Evolutionary conservation across 805 yeast genomes (phyloP).

Genomic region (Starmerella bombi): DNA sequence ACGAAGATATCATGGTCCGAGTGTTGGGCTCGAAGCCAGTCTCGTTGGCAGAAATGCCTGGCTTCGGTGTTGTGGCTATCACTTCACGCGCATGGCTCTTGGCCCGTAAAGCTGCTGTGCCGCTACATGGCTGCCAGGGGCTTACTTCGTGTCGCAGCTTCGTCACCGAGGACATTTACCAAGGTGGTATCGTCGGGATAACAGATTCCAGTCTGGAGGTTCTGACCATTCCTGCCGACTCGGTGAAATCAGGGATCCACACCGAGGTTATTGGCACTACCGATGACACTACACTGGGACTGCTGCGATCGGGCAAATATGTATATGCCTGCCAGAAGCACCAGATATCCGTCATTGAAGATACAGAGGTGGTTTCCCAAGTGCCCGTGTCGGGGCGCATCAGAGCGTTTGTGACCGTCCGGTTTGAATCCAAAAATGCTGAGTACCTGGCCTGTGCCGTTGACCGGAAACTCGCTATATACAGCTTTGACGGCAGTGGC

Average conservation of each 20-base stretch:
- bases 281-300: neutral
- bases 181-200: conserved; percentile 50
- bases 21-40: conserved; percentile 65
- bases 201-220: conserved; percentile 41
- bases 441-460: conserved; percentile 15
- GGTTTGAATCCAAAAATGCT: conserved; percentile 2
- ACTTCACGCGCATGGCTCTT: conserved; percentile 43
- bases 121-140: conserved; percentile 27
- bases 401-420: neutral
- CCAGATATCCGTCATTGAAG: neutral
- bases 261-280: neutral
- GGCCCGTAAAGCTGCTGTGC: neutral
- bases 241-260: neutral
- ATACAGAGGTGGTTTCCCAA: neutral
- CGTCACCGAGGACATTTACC: conserved; percentile 46
- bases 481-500: conserved; percentile 1
- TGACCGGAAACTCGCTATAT: neutral
- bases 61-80: conserved; percentile 32
- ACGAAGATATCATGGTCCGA: conserved; percentile 37
- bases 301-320: neutral
- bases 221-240: conserved; percentile 22
- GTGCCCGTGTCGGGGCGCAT: neutral
- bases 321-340: neutral
- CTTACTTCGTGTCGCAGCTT: conserved; percentile 39
- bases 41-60: conserved; percentile 31